These are phyloP conservation scores for Neurospora sp. DNA, from an alignment of 495 filamentous ascomycete species.

Conservation along the genomic window DNA sequence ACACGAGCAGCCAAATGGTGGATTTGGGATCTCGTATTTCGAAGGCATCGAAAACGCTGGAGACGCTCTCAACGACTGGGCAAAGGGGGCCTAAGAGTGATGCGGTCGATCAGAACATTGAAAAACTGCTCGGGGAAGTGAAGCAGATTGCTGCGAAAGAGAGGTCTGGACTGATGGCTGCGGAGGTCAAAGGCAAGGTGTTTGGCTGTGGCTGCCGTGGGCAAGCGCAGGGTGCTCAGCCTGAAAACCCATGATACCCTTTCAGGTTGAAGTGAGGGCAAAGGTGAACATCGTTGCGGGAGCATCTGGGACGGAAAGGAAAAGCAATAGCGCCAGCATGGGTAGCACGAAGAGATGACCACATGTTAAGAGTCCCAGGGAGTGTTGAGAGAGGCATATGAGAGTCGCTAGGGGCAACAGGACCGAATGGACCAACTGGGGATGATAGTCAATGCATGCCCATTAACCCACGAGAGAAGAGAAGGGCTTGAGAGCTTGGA, in stretches of 20 bases:
- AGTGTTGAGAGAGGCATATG: background rate
- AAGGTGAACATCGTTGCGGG: background rate
- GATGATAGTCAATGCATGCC: background rate
- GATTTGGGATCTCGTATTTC: conserved; percentile 75
- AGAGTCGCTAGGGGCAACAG: background rate
- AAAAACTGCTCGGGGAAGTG: conserved; percentile 69
- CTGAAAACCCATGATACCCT: background rate
- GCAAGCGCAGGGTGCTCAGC: background rate
- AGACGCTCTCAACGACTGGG: background rate
- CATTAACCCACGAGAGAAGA: background rate
- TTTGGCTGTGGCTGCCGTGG: conserved; percentile 37
- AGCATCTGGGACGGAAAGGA: background rate
- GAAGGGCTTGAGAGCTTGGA: background rate
- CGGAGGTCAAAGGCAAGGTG: conserved; percentile 72
- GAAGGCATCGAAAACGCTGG: conserved; percentile 37
- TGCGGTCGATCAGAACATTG: conserved; percentile 43
- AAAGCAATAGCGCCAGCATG: background rate
- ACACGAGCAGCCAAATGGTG: conserved; percentile 80
- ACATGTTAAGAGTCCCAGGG: background rate
- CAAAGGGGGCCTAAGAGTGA: background rate
- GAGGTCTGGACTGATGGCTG: conserved; percentile 69
- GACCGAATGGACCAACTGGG: background rate
- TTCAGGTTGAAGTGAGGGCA: background rate
- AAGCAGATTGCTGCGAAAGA: conserved; percentile 82
- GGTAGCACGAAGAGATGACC: background rate